Percentiles rank a stretch among this genome's conserved stretches.
Evolutionary conservation across 2,329 filamentous ascomycete species (phyloP).

Genomic region (Lachnellula hyalina): DNA sequence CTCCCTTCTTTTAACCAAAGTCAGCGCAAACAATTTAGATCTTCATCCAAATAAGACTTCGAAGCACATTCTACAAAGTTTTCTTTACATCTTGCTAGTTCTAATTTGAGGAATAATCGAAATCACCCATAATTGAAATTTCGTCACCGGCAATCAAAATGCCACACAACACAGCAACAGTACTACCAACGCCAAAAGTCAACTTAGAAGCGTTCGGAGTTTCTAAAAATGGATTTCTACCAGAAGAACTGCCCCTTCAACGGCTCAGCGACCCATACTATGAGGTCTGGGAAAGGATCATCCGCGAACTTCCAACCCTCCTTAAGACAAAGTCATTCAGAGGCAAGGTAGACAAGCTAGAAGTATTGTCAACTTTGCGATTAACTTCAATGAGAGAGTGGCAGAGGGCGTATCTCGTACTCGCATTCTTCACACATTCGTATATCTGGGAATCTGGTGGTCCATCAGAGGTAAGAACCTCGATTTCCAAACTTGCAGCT

Average conservation of each 20-base stretch:
- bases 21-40: too few species aligned
- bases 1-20: too few species aligned
- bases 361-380: constrained; percentile 60
- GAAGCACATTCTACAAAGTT: too few species aligned
- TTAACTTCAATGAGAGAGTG: constrained; percentile 66
- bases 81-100: too few species aligned
- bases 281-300: constrained; percentile 69
- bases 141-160: background rate
- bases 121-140: too few species aligned
- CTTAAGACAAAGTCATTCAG: constrained; percentile 62
- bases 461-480: constrained; percentile 58
- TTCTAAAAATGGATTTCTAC: constrained; percentile 66
- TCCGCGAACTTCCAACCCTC: constrained; percentile 60
- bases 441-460: constrained; percentile 85
- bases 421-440: constrained; percentile 75
- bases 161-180: constrained; percentile 7
- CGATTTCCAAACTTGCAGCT: too few species aligned
- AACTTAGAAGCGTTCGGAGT: constrained; percentile 23
- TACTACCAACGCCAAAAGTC: constrained; percentile 25
- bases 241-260: constrained; percentile 61
- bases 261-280: constrained; percentile 68
- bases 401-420: constrained; percentile 72
- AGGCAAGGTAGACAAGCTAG: constrained; percentile 57
- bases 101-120: too few species aligned
- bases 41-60: too few species aligned